Conservation (phyloP, 2,329 filamentous ascomycete species). For the Sporothrix mexicana region DNA sequence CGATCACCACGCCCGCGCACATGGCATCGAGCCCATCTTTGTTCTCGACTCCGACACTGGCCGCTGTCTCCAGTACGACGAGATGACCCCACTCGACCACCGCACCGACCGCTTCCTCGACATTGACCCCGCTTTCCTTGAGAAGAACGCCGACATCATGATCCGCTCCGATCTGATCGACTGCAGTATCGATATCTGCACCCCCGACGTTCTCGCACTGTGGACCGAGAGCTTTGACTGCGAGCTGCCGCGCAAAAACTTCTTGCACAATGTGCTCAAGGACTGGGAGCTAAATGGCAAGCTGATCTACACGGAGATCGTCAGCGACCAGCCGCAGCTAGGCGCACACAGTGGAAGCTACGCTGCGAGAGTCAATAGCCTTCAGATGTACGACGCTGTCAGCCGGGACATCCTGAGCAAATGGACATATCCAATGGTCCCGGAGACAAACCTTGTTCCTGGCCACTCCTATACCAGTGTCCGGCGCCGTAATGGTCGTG, state of each 20-base stretch:
- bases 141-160: constrained; percentile 69
- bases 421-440: constrained; percentile 88
- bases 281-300: constrained; percentile 97
- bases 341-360: constrained; percentile 58
- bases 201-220: constrained; percentile 88
- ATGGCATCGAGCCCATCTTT: constrained; percentile 79
- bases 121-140: constrained; percentile 80
- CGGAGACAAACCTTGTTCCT: constrained; percentile 82
- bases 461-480: constrained; percentile 77
- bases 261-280: constrained; percentile 85
- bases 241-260: constrained; percentile 74
- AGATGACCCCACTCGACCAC: constrained; percentile 72
- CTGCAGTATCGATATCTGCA: constrained; percentile 95
- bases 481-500: constrained; percentile 52
- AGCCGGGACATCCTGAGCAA: constrained; percentile 83
- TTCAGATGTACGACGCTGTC: constrained; percentile 88
- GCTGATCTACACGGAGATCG: constrained; percentile 89
- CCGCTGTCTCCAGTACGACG: constrained; percentile 91
- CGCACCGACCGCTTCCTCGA: constrained; percentile 65
- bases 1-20: constrained; percentile 76
- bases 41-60: constrained; percentile 80
- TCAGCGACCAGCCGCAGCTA: constrained; percentile 61
- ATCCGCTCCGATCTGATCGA: constrained; percentile 89
- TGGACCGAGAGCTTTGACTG: constrained; percentile 97
- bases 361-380: constrained; percentile 81